Evolutionary conservation across 1,284 basidiomycete genomes (phyloP).

Genomic region (Irpex sp.): DNA sequence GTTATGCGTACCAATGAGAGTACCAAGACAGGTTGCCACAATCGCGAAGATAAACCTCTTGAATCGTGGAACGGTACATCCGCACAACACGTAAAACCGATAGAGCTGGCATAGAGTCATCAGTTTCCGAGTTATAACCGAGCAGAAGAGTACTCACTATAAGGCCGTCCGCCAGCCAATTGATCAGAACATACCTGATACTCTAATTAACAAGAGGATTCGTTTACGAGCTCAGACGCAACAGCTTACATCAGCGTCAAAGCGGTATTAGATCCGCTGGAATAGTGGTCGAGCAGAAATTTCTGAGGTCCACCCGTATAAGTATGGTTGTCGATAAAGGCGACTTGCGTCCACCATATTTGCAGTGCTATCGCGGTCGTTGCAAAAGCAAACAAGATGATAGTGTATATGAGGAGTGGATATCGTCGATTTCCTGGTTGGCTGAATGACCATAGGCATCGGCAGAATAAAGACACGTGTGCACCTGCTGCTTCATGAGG

Average conservation of each 20-base stretch:
- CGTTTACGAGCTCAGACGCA: no score
- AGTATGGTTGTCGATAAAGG: conserved; percentile 9
- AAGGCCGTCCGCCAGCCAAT: conserved; percentile 31
- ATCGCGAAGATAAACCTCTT: not conserved
- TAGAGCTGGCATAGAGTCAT: conserved; percentile 19
- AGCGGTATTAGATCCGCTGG: conserved; percentile 18
- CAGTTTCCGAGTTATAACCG: not conserved
- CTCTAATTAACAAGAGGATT: no score
- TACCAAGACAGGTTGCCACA: conserved; percentile 4
- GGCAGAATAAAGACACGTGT: conserved; percentile 8
- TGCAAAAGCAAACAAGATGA: conserved; percentile 9
- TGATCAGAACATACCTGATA: conserved; percentile 28
- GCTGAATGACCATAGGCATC: conserved; percentile 1
- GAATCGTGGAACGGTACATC: not conserved
- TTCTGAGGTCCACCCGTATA: conserved; percentile 9
- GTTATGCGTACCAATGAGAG: conserved; percentile 17
- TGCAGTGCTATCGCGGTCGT: conserved; percentile 13
- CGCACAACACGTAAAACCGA: conserved; percentile 22
- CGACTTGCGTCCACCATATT: conserved; percentile 14
- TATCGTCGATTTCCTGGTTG: conserved; percentile 1
- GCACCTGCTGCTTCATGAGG: conserved; percentile 2
- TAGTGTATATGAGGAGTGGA: conserved; percentile 4
- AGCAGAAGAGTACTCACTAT: conserved; percentile 20
- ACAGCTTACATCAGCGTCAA: conserved; percentile 25
- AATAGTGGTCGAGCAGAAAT: conserved; percentile 20